These are phyloP conservation scores for Alectoria sarmentosa DNA, from an alignment of 495 filamentous ascomycete species.

Conservation along the genomic window DNA sequence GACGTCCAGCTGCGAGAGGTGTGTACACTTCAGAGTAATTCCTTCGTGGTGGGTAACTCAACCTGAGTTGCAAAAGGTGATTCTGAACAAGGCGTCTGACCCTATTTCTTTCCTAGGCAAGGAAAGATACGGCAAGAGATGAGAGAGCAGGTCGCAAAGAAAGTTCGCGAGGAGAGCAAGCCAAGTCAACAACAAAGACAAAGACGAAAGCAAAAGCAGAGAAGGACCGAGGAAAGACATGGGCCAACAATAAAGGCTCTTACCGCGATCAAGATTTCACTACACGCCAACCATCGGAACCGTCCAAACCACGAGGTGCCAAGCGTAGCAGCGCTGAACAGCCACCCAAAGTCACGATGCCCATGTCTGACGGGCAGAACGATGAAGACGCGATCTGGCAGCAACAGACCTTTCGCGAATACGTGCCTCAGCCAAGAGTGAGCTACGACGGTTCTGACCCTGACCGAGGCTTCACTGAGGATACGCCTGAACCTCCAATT, in stretches of 20 bases:
- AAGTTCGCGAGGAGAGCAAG: not conserved
- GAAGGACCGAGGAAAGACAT: not conserved
- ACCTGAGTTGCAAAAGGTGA: not conserved
- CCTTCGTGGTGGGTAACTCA: not conserved
- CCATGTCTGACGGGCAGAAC: not conserved
- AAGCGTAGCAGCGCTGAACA: not conserved
- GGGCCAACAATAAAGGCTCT: not conserved
- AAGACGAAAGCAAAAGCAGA: not conserved
- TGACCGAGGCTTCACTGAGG: constrained; percentile 2
- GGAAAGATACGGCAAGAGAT: not conserved
- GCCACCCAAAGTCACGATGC: not conserved
- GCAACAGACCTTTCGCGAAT: not conserved
- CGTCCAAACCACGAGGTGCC: not conserved
- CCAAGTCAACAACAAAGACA: not conserved
- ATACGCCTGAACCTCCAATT: not conserved
- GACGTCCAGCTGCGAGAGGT: constrained; percentile 1
- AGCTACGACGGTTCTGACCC: not conserved
- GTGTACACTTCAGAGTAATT: not conserved
- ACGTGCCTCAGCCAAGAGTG: not conserved
- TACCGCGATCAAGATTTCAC: not conserved
- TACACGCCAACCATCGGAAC: not conserved
- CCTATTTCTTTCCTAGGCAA: not conserved
- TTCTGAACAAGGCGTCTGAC: not conserved
- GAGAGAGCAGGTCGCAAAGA: not conserved
- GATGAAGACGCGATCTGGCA: not conserved